Evolutionary conservation across 2,329 filamentous ascomycete species (phyloP).

Genomic region (Aspergillus uvarum): DNA sequence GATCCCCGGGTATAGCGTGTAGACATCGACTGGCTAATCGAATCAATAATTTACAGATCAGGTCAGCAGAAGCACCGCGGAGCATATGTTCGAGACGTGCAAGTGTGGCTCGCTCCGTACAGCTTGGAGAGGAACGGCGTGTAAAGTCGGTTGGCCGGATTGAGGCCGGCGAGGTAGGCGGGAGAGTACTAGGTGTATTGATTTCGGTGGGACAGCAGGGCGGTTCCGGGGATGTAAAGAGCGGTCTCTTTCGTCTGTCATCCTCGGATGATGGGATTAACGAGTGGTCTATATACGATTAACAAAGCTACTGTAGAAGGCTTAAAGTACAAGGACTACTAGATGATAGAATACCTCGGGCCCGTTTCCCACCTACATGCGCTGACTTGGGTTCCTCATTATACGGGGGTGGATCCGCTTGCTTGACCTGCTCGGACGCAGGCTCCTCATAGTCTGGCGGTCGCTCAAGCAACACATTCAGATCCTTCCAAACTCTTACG

Average conservation of each 20-base stretch:
- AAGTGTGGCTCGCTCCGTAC: slow-evolving; percentile 14
- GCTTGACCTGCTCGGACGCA: slow-evolving; percentile 12
- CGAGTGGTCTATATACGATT: slow-evolving; percentile 13
- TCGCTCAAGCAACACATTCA: slow-evolving; percentile 15
- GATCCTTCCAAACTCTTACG: slow-evolving; percentile 16
- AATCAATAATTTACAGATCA: slow-evolving; percentile 18
- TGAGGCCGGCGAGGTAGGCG: slow-evolving; percentile 7
- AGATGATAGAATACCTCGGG: slow-evolving; percentile 18
- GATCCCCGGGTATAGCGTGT: slow-evolving; percentile 14
- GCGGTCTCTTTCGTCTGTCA: slow-evolving; percentile 17
- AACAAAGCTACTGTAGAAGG: slow-evolving; percentile 13
- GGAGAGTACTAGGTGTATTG: slow-evolving; percentile 19
- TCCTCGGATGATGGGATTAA: slow-evolving; percentile 12
- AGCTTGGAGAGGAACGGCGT: slow-evolving; percentile 14
- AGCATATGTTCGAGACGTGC: slow-evolving; percentile 16
- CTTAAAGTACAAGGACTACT: slow-evolving; percentile 6
- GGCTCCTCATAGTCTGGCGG: slow-evolving; percentile 16
- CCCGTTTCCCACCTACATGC: slow-evolving; percentile 16
- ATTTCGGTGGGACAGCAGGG: slow-evolving; percentile 20
- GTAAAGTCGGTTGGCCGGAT: slow-evolving; percentile 17
- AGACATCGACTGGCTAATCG: slow-evolving; percentile 17
- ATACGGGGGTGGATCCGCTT: slow-evolving; percentile 17
- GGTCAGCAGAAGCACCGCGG: slow-evolving; percentile 16
- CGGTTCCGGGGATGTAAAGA: slow-evolving; percentile 15
- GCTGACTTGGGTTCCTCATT: slow-evolving; percentile 9